These are phyloP conservation scores for Ormosia emarginata DNA, from an alignment of 306 rosid genomes.

Conservation along the genomic window DNA sequence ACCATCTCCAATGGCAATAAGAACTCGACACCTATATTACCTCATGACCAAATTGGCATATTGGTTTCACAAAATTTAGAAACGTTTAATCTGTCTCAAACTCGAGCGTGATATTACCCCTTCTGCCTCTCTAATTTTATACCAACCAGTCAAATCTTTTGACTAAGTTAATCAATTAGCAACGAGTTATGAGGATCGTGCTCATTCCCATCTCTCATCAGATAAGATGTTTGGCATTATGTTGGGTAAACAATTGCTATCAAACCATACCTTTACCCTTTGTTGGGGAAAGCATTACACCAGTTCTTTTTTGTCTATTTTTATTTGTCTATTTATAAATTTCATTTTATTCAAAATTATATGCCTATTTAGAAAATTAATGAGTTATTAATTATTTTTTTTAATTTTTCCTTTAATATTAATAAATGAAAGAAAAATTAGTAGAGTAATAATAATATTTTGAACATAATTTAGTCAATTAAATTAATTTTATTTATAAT, in stretches of 20 bases:
- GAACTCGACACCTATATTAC: neutral
- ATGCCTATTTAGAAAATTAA: too few relatives aligned
- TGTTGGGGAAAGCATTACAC: neutral
- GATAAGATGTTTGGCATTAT: neutral
- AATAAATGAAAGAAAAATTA: too few relatives aligned
- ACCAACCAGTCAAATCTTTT: neutral
- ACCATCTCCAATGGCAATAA: constrained; percentile 13
- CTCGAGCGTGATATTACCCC: neutral
- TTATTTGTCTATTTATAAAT: too few relatives aligned
- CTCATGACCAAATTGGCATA: constrained; percentile 6
- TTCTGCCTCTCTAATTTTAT: constrained; percentile 3
- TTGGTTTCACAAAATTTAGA: constrained; percentile 26
- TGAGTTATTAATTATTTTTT: too few relatives aligned
- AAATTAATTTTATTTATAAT: too few relatives aligned
- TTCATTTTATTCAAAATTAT: too few relatives aligned
- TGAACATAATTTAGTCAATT: too few relatives aligned
- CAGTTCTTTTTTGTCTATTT: neutral
- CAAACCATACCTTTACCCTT: neutral
- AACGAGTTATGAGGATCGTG: neutral
- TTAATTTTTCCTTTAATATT: too few relatives aligned
- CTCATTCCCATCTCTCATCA: neutral
- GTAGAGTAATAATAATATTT: too few relatives aligned
- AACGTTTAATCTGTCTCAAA: neutral
- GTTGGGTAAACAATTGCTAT: neutral
- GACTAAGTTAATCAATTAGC: neutral